Base-by-base conservation (phyloP, 2,329 filamentous ascomycete genomes). In the Colletotrichum sp. region DNA sequence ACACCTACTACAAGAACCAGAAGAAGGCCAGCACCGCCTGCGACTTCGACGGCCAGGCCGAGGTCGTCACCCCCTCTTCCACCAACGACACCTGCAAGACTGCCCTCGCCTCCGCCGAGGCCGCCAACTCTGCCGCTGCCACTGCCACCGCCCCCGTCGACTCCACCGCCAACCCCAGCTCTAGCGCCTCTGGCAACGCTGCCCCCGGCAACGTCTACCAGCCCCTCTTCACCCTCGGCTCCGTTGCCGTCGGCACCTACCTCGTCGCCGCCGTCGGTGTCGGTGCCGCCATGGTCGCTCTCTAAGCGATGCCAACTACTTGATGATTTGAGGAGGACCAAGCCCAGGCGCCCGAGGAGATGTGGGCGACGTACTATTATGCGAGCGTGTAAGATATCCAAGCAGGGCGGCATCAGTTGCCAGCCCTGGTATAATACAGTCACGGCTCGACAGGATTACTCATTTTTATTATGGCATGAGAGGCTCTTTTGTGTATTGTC, bases 21-120 rank as follows among this genome's bases (percentile, higher is more conserved):
- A 86, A 89, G 79, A 88, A 88, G 77, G 84, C 86, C 66, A 82
- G 86, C 30, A 86, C 86, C 71, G 93, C 95, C 36, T 98, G 95
- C 83, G 88, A 92, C 88, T 96, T 96, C 85, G 87, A 90, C 74
- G 93, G 94, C 80, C 87, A 92, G 80, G 95, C 93, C 65, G 86
- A 87, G 74, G 86, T 90, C 71, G 89, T 90, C 84, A 83, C 88
- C 75, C 81, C 87, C 67, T 83, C 88, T 64, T 81, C 85, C 63
- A 86, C 87, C 39, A 85, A 89, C 16, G 85, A 86, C 32, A 84
- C 84, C 72, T 96, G 95, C 89, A 83, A 85, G 68, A 80, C 84
- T 64, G 87, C 93, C 72, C 86, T 97, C 74, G 85, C 87, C 39
- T 89, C 92, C 78, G 95, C 94, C 75, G 93, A 92, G 80, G 86